Conservation (phyloP, 225 moss, liverwort and hornwort genomes). For the Pleurozium schreberi region DNA sequence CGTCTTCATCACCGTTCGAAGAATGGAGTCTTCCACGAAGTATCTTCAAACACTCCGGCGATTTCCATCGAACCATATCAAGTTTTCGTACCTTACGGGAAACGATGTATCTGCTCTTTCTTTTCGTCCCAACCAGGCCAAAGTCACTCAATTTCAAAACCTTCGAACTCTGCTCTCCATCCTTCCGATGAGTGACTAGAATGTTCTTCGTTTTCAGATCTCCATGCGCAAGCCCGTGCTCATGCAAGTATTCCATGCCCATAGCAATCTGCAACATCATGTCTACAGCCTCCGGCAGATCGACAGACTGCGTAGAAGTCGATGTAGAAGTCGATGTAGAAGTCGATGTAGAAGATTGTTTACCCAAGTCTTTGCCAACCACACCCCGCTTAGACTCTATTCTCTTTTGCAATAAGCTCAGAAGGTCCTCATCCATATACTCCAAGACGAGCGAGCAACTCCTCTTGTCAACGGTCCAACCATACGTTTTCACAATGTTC, state of each 20-base stretch:
- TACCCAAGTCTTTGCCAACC: not conserved
- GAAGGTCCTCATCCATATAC: conserved; percentile 5
- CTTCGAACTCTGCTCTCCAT: not conserved
- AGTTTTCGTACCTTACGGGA: not conserved
- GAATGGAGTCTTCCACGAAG: not conserved
- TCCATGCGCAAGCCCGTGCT: not conserved
- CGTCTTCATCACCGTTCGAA: not conserved
- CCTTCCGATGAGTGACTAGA: not conserved
- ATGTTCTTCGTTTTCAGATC: conserved; percentile 13
- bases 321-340: not conserved
- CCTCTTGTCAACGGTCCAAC: conserved; percentile 1
- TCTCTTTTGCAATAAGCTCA: not conserved
- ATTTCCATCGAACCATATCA: conserved; percentile 5
- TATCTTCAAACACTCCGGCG: not conserved
- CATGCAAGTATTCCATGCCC: not conserved
- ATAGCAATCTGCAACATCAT: conserved; percentile 1
- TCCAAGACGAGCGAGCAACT: conserved; percentile 23
- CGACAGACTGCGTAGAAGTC: not conserved
- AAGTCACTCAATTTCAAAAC: conserved; percentile 2
- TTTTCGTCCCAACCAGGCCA: not conserved
- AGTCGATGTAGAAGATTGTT: not conserved
- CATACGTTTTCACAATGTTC: conserved; percentile 7
- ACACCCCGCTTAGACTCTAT: not conserved
- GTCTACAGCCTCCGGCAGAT: not conserved
- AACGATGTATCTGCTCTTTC: not conserved